Percentiles rank a stretch among this genome's conserved stretches.
Evolutionary conservation across 768 basidiomycete species (phyloP).

Genomic region (Lactarius deliciosus): DNA sequence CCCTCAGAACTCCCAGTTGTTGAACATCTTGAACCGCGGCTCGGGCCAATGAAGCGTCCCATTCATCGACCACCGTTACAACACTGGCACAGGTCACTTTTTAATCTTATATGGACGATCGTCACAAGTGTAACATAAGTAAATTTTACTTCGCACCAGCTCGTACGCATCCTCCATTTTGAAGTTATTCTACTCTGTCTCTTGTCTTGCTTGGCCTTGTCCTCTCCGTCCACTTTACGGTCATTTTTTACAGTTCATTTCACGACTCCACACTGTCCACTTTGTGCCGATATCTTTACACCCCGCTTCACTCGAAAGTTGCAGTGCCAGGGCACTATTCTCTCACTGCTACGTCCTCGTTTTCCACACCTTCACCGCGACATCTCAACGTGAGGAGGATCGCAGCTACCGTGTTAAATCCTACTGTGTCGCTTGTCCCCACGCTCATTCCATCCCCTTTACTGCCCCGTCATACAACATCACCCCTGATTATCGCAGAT

Average conservation of each 20-base stretch:
- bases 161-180: slow-evolving; percentile 21
- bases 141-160: slow-evolving; percentile 22
- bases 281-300: slow-evolving; percentile 15
- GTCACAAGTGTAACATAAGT: slow-evolving; percentile 25
- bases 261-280: slow-evolving; percentile 3
- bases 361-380: slow-evolving; percentile 30
- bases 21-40: slow-evolving; percentile 26
- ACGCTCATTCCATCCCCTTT: neutral
- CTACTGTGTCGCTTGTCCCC: slow-evolving; percentile 18
- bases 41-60: slow-evolving; percentile 21
- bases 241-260: slow-evolving; percentile 1
- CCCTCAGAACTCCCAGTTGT: slow-evolving; percentile 16
- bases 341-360: slow-evolving; percentile 29
- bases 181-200: slow-evolving; percentile 24
- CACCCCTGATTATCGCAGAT: slow-evolving; percentile 31
- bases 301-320: neutral
- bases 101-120: slow-evolving; percentile 27
- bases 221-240: neutral
- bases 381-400: slow-evolving; percentile 29
- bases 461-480: slow-evolving; percentile 27
- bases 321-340: slow-evolving; percentile 16
- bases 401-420: slow-evolving; percentile 8
- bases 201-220: slow-evolving; percentile 20
- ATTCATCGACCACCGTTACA: slow-evolving; percentile 1
- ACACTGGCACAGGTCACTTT: slow-evolving; percentile 5